Evolutionary conservation across 1,284 basidiomycete species (phyloP), one percentile per base, ranked within the genome.

Genomic region (Pseudozyma sp.): DNA sequence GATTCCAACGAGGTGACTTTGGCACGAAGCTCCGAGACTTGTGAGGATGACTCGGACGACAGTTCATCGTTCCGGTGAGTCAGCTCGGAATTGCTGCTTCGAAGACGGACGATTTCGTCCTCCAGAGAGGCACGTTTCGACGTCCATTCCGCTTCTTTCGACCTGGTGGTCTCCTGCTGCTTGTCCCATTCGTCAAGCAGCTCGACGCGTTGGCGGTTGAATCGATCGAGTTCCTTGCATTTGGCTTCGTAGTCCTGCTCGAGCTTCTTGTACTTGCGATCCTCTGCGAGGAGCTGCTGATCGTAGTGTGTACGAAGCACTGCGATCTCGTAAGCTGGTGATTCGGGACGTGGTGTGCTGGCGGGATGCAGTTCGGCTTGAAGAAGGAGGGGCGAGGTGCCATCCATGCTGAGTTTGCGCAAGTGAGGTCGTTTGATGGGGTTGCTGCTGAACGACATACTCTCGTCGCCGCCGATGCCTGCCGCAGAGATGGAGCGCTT

Each of bases 121-220:
- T 82, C 76, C 11, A 75, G 54, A 4, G 44, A 34, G 40, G 50
- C 54, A 1, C 66, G 56, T n/a, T 65, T 57, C 0, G 58, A 4
- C 3, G 39, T 45, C 72, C 75, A 81, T 7, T 66, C 74, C 1
- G 62, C 49, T 43, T 80, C 67, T 17, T 72, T 68, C 4, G 67
- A 17, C 7, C 58, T 60, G 5, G 56, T 48, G 31, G 64, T 42
- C 14, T 70, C 78, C 35, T 79, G 75, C 48, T 64, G 62, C 29
- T 69, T 58, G 16, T 82, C 80, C 81, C 81, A 82, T 31, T 81
- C 77, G 42, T 70, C 51, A 17, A 80, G 51, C 37, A 81, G 56
- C 45, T 80, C 80, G 24, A 77, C 69, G n/a, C 79, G 57, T 46
- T 81, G 76, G 17, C 70, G 65, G 44, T 80, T 72, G 55, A 78